Base-by-base conservation (phyloP, 75 land plant species). In the Ceratopteris richardii region DNA sequence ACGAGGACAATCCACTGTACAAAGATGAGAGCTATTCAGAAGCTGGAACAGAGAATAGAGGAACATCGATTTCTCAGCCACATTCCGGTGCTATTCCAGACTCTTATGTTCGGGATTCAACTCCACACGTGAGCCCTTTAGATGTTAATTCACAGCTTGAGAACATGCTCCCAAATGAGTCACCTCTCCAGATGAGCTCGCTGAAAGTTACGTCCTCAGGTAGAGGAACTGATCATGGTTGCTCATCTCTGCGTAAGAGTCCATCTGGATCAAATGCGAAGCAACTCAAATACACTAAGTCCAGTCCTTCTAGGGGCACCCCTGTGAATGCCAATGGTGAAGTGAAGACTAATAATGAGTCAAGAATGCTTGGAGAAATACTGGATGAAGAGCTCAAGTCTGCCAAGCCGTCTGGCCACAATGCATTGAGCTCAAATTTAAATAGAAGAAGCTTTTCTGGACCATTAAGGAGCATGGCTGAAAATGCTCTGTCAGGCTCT, bases 401-500 rank as follows among this genome's bases (percentile, higher is more conserved):
- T 24, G 29, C 28, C 14, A 52, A 52, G 29, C 24, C 25, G 5
- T 1, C 5, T 52, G 54, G 23, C 1, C 13, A 6, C 14, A 6
- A 5, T 25, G 54, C 54, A 22, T 52, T 23, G 5, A 52, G 14
- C 6, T 23, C 28, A 5, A 28, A 6, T 1, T 26, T 26, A 2
- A 52, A 52, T 52, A 18, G 54, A 23, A 18, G 54, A 13, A 52
- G 28, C 23, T 52, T 23, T 26, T 52, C 54, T 3, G 54, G 54
- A 23, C 54, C 54, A 2, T 26, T 52, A 24, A 52, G 25, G 25
- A 26, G 24, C 54, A 26, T 22, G 24, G 3, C 25, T 24, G 54
- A 26, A 6, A 52, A 63, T 18, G 27, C 65, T 29, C 1, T 58
- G 23, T 77, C 64, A 30, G 69, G 55, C 52, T 65, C 36, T 29